phyloP scores from a whole-genome alignment of 805 yeast species.

The Ogataea neopini region DNA sequence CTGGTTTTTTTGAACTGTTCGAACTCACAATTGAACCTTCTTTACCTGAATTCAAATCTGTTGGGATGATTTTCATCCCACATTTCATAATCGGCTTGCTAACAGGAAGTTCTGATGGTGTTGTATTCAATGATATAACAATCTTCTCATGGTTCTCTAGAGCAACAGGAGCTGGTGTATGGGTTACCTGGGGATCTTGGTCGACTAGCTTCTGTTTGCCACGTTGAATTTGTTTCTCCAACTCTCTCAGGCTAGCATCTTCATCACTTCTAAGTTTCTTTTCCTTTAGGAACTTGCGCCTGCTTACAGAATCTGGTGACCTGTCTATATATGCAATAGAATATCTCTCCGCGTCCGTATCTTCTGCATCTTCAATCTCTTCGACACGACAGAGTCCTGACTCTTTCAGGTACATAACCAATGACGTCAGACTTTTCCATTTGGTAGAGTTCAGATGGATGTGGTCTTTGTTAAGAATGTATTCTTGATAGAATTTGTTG shows the following conservation, averaged over 20 bases:
- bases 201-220: slow-evolving; percentile 33
- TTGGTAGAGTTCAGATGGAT: slow-evolving; percentile 88
- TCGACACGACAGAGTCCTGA: slow-evolving; percentile 57
- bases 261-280: slow-evolving; percentile 46
- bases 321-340: slow-evolving; percentile 53
- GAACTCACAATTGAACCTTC: slow-evolving; percentile 18
- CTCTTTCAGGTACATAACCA: slow-evolving; percentile 60
- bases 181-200: slow-evolving; percentile 10
- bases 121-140: slow-evolving; percentile 17
- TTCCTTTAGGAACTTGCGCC: slow-evolving; percentile 42
- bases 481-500: slow-evolving; percentile 87
- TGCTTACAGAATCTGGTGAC: slow-evolving; percentile 47
- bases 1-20: slow-evolving; percentile 8
- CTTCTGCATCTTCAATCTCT: slow-evolving; percentile 37
- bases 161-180: slow-evolving; percentile 2
- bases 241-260: slow-evolving; percentile 40
- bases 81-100: slow-evolving; percentile 31
- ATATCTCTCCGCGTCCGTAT: slow-evolving; percentile 37
- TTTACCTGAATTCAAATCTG: slow-evolving; percentile 19
- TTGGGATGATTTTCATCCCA: slow-evolving; percentile 31
- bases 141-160: slow-evolving; percentile 21
- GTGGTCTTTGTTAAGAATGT: slow-evolving; percentile 79
- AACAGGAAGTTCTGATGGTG: slow-evolving; percentile 2
- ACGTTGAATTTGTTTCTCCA: slow-evolving; percentile 55
- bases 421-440: slow-evolving; percentile 70